Evolutionary conservation across 2,329 filamentous ascomycete genomes (phyloP), one percentile per base, ranked within the genome.

Genomic region (Fusarium tricinctum): DNA sequence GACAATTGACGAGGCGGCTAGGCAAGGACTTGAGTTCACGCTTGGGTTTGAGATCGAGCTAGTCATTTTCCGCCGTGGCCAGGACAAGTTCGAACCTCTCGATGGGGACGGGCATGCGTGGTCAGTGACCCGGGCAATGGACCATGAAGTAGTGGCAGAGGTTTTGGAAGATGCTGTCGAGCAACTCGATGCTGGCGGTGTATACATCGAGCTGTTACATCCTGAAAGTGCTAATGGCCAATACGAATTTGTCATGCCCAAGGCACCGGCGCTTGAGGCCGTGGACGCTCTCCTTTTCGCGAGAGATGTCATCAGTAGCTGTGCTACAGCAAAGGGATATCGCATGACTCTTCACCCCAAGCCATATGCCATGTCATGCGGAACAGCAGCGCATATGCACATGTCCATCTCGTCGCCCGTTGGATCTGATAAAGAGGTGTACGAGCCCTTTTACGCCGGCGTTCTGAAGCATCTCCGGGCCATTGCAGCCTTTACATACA

Each of bases 31-130:
- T 4, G 78, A 83, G 5, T 88, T 94, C 47, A 81, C 90, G 0
- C 78, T 93, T 17, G 93, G 93, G 0, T 97, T 96, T 69, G 93
- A 97, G 77, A 88, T 97, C 40, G 93, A 97, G 77, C 87, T 96
- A 12, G 84, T 92, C 2, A 89, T 97, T 67, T 81, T 95, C 68
- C 83, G 84, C 40, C 83, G 84, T 2, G 58, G 54, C 7, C 63
- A 68, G 1, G 66, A 74, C 6, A 73, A 76, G n/a, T 81, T 79
- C 40, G 77, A 79, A 9, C 73, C 78, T 1, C 82, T 91, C 1
- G 75, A 84, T n/a, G 85, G 85, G 9, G 83, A 84, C 45, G 89
- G 88, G 2, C 92, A 95, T 72, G 88, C 89, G 1, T 95, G 91
- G 91, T 89, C 88, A 0, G 86, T 88, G 19, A 84, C 90, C 43